Evolutionary conservation across 225 moss, liverwort and hornwort species (phyloP).

Genomic region (Pseudoscleropodium purum): DNA sequence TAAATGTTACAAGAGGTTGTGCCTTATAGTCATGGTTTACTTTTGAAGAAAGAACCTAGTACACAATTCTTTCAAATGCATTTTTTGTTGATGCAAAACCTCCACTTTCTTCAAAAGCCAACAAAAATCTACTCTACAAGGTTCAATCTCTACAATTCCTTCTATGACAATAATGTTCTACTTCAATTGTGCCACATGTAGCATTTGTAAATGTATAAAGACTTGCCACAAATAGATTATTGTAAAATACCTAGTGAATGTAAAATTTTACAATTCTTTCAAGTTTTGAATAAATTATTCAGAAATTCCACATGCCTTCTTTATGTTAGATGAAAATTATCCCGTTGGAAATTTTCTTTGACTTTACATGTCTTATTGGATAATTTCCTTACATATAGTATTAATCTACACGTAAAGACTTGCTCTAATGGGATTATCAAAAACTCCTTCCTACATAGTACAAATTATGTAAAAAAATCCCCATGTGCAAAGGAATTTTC

Average conservation of each 20-base stretch:
- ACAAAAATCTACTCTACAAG: not conserved
- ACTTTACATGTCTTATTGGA: not conserved
- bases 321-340: not conserved
- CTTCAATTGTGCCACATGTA: too few relatives aligned
- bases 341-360: accelerated
- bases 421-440: not conserved
- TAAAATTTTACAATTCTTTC: not conserved
- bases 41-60: not conserved
- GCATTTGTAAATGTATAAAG: not conserved
- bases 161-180: too few relatives aligned
- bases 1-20: not conserved
- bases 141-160: not conserved
- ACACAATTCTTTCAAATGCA: not conserved
- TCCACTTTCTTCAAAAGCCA: not conserved
- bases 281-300: not conserved
- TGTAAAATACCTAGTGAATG: not conserved
- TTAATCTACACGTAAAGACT: accelerated
- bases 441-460: not conserved
- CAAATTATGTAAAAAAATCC: not conserved
- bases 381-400: not conserved
- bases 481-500: too few relatives aligned
- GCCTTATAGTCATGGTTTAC: not conserved
- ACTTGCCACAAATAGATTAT: accelerated
- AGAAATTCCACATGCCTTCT: not conserved
- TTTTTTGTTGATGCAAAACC: not conserved